These are phyloP conservation scores for Gremmenia infestans DNA, from an alignment of 2,329 filamentous ascomycete species.

Conservation along the genomic window DNA sequence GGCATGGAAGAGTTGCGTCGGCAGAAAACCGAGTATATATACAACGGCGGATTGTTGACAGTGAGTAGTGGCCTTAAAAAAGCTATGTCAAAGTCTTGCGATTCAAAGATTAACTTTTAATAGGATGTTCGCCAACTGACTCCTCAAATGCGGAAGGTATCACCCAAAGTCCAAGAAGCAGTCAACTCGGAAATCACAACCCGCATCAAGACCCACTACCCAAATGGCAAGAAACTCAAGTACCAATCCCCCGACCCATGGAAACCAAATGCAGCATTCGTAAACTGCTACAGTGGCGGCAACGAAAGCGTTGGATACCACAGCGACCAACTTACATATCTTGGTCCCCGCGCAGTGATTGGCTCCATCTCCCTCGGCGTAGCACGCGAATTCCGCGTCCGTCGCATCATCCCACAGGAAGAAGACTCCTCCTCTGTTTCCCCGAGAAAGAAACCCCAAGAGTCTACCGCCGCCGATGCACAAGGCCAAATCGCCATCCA, in stretches of 20 bases:
- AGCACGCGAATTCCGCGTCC: constrained; percentile 85
- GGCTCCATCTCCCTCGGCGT: constrained; percentile 89
- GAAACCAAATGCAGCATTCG: constrained; percentile 85
- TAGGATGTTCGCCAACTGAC: constrained; percentile 73
- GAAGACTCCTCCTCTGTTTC: constrained; percentile 17
- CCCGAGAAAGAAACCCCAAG: constrained; percentile 10
- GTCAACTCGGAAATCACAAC: constrained; percentile 75
- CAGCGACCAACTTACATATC: constrained; percentile 86
- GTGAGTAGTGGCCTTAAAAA: constrained; percentile 34
- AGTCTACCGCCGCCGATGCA: constrained; percentile 48
- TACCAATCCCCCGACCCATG: constrained; percentile 71
- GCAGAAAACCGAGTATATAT: constrained; percentile 77
- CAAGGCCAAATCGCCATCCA: constrained; percentile 90
- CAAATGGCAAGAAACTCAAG: constrained; percentile 65
- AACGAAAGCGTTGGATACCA: constrained; percentile 87
- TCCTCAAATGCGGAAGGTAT: constrained; percentile 66
- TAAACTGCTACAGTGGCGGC: constrained; percentile 86
- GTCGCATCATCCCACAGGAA: constrained; percentile 64
- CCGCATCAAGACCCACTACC: constrained; percentile 65
- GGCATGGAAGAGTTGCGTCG: constrained; percentile 61
- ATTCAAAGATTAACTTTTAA: not conserved
- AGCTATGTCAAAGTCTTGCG: too few relatives aligned
- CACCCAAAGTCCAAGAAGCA: constrained; percentile 61
- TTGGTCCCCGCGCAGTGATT: constrained; percentile 83
- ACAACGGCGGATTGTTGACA: constrained; percentile 72